Evolutionary conservation across 306 rosid genomes (phyloP).

Genomic region (Lupinus albus): DNA sequence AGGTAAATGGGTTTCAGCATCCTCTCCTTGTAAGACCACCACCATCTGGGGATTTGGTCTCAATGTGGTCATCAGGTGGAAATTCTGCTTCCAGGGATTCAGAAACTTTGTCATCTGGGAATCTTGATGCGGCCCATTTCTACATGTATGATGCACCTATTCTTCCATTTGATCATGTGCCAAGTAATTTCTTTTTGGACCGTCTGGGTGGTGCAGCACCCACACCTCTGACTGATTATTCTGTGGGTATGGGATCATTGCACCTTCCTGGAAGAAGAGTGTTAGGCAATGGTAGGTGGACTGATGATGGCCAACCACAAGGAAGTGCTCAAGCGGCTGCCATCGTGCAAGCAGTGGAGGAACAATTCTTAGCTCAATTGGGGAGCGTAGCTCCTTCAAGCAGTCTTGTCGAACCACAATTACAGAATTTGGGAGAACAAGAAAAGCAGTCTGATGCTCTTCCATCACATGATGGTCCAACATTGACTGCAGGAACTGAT

Average conservation of each 20-base stretch:
- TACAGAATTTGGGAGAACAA: conserved; percentile 60
- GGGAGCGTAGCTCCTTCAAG: conserved; percentile 56
- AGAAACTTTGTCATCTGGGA: conserved; percentile 76
- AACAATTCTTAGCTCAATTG: conserved; percentile 68
- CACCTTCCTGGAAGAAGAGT: conserved; percentile 87
- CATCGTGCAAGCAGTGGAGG: conserved; percentile 93
- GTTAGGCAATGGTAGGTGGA: conserved; percentile 89
- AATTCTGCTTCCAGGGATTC: conserved; percentile 72
- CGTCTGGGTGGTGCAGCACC: conserved; percentile 87
- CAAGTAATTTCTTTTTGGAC: conserved; percentile 77
- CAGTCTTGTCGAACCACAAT: conserved; percentile 60
- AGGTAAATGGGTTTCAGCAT: conserved; percentile 92
- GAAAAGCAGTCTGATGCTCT: conserved; percentile 69
- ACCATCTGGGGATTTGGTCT: conserved; percentile 70
- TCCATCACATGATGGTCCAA: conserved; percentile 61
- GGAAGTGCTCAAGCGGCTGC: conserved; percentile 79
- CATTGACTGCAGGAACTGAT: conserved; percentile 52
- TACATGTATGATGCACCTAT: conserved; percentile 97
- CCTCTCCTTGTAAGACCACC: conserved; percentile 91
- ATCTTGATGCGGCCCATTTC: conserved; percentile 81
- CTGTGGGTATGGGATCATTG: conserved; percentile 92
- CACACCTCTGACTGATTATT: conserved; percentile 90
- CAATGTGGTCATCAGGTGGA: conserved; percentile 79
- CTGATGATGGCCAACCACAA: conserved; percentile 99
- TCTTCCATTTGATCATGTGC: conserved; percentile 75